Base-by-base conservation (phyloP, 1,139 yeast genomes). In the Sugiyamaella sp. region DNA sequence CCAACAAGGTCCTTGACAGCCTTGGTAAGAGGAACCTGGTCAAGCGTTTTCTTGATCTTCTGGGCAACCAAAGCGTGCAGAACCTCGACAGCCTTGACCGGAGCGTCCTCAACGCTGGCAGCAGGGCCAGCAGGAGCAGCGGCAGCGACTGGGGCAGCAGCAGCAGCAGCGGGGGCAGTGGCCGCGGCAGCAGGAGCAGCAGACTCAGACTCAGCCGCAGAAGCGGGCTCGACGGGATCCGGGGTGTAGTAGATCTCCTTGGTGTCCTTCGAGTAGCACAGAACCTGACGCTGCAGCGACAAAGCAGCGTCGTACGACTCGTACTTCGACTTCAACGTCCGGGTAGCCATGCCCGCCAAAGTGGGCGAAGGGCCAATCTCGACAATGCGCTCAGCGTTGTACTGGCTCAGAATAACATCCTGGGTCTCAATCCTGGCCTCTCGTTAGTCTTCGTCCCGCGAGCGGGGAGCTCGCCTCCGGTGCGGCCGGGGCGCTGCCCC, bases 291-390 rank as follows among this genome's bases (percentile, higher is more conserved):
- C 71, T 93, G 97, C 69, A 93, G 80, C 52, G 97, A 89, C 67
- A 91, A 79, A 48, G 99, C 98, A 56, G 99, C 98, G 71, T 93
- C 99, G 70, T 90, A 93, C 46, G 97, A 87, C 75, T 93, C 97
- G 73, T 90, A 93, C 75, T 91, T 93, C 69, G 95, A 89, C 77
- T 90, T 91, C 72, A 93, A 82, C 59, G 99, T 93, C 77, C 98
- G 85, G 64, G 89, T 83, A 58, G 99, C 98, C 99, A 93, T 93
- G 63, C 98, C 98, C 38, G 97, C 93, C 70, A 93, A 81, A 39
- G 99, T 93, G 57, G 99, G 99, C 49, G 98, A 90, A 59, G 99
- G 99, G 54, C 99, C 99, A 61, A 93, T 89, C 75, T 93, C 99
- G 62, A 93, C 97, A 60, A 93, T 91, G 69, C 99, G 82, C 77